phyloP scores from a whole-genome alignment of 768 basidiomycete genomes.

The Boletellus ananiceps region DNA sequence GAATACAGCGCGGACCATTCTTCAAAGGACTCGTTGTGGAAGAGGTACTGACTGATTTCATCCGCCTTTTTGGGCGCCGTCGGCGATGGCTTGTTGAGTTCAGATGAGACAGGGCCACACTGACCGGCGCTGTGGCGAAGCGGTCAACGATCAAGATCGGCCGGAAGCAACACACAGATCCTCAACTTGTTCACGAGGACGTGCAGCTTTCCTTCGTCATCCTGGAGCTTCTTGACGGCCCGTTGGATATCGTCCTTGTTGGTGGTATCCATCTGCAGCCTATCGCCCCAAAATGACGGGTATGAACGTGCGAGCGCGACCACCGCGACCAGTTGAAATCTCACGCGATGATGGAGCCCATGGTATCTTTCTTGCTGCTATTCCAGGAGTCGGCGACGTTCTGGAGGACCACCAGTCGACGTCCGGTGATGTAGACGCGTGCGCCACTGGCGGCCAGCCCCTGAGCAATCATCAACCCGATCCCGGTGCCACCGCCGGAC shows the following conservation, averaged over 20 bases:
- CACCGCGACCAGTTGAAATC: constrained; percentile 15
- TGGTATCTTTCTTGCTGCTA: constrained; percentile 29
- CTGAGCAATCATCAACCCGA: constrained; percentile 62
- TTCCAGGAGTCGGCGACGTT: constrained; percentile 49
- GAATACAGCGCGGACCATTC: constrained; percentile 58
- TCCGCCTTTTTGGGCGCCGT: constrained; percentile 61
- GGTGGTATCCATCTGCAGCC: constrained; percentile 69
- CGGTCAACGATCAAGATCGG: constrained; percentile 1
- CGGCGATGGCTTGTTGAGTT: constrained; percentile 51
- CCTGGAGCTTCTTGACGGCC: constrained; percentile 39
- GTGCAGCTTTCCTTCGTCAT: constrained; percentile 62
- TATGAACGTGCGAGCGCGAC: neutral
- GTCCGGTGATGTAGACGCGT: constrained; percentile 74
- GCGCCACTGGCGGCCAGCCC: constrained; percentile 76
- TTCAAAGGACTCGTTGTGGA: constrained; percentile 60
- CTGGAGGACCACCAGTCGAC: constrained; percentile 62
- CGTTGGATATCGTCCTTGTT: constrained; percentile 59
- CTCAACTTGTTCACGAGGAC: constrained; percentile 79
- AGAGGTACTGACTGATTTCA: constrained; percentile 63
- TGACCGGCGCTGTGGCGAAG: constrained; percentile 60
- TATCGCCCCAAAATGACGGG: constrained; percentile 18
- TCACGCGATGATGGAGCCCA: constrained; percentile 59
- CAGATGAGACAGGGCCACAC: constrained; percentile 55
- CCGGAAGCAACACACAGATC: neutral
- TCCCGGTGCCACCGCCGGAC: constrained; percentile 49